phyloP scores from a whole-genome alignment of 129 eudicot species.

The Centrapalus pauciflorus region DNA sequence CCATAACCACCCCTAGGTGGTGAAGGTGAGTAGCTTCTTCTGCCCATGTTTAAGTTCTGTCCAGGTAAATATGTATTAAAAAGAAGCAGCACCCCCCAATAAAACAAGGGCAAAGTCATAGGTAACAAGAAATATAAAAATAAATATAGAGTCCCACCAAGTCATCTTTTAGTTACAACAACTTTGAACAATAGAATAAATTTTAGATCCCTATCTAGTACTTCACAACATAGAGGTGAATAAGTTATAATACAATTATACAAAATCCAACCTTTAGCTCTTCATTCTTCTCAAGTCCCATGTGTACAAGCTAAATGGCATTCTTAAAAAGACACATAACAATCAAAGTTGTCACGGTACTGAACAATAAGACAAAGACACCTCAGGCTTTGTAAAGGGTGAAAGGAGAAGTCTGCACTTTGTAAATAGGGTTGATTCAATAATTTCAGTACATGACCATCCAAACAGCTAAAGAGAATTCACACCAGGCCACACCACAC shows the following conservation, averaged over 20 bases:
- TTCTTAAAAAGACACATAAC: neutral
- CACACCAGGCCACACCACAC: too few species aligned
- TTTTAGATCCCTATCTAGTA: neutral
- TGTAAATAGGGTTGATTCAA: neutral
- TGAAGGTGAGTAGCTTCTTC: conserved; percentile 83
- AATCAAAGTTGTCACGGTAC: neutral
- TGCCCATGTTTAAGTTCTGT: conserved; percentile 46
- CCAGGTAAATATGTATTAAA: neutral
- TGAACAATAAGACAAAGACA: neutral
- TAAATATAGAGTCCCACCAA: neutral
- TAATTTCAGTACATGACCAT: neutral
- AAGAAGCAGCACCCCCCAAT: neutral
- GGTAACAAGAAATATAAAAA: neutral
- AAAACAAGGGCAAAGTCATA: neutral
- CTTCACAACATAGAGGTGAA: neutral
- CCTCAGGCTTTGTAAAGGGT: neutral
- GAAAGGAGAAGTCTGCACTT: neutral
- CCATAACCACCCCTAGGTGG: conserved; percentile 85
- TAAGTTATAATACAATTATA: neutral
- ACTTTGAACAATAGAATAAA: neutral
- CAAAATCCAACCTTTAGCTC: neutral
- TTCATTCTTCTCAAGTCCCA: neutral
- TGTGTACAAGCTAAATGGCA: neutral
- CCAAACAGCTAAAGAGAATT: neutral
- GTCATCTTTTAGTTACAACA: neutral